Conservation (phyloP, 306 rosid genomes). For the Rosa lucieae region DNA sequence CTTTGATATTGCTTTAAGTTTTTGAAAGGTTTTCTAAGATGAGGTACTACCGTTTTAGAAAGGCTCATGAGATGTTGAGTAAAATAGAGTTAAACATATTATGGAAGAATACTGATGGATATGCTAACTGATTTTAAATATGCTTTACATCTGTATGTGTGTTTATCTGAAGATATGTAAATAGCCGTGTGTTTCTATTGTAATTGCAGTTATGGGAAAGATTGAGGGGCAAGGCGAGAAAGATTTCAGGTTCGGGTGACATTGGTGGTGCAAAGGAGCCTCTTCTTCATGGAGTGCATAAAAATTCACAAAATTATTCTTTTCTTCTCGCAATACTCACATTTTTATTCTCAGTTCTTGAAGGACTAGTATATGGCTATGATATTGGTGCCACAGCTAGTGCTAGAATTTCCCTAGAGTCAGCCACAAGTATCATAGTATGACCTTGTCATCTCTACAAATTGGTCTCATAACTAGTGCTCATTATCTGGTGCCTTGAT, state of each 20-base stretch:
- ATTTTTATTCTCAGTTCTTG: too few species aligned
- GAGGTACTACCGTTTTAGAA: too few species aligned
- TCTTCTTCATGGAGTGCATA: too few species aligned
- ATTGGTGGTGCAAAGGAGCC: too few species aligned
- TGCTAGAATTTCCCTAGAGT: slow-evolving; percentile 80
- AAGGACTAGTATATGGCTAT: slow-evolving; percentile 26
- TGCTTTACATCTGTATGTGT: neutral
- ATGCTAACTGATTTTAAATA: neutral
- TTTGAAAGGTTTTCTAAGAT: too few species aligned
- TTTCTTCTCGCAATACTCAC: slow-evolving; percentile 6
- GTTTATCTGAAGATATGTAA: neutral
- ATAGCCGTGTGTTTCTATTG: neutral
- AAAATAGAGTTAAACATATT: too few species aligned
- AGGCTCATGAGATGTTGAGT: too few species aligned
- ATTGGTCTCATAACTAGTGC: slow-evolving; percentile 81
- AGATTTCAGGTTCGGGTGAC: slow-evolving; percentile 19
- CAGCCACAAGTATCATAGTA: slow-evolving; percentile 73
- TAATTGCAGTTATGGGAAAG: slow-evolving; percentile 89
- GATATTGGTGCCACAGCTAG: neutral
- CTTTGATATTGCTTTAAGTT: too few species aligned
- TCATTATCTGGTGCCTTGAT: slow-evolving; percentile 82
- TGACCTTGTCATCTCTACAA: slow-evolving; percentile 63
- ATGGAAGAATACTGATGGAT: too few species aligned
- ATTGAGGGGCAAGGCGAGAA: slow-evolving; percentile 97
- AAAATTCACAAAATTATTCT: slow-evolving; percentile 36